Evolutionary conservation across 169 alveolate species (phyloP), one percentile per base, ranked within the genome.

Genomic region (Plasmodium chabaudi): DNA sequence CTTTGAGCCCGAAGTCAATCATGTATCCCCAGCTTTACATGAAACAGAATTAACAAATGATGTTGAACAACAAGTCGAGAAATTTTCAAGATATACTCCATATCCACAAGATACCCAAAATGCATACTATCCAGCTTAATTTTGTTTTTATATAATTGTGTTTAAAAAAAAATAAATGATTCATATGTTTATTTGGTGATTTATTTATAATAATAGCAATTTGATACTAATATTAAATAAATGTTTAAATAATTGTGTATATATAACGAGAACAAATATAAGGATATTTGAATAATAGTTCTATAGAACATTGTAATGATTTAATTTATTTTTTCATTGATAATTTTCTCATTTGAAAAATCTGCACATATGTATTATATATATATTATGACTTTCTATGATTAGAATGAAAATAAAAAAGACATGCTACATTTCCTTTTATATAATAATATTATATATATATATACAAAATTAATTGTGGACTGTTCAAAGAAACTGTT

Each of bases 1-100:
- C 65, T 96, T 96, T 87, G 98, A 96, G 87, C 98, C 98, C 9
- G 97, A 96, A 88, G 97, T 96, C 17, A 96, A 94, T 72, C 95
- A 93, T 65, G 97, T 96, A 13, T 96, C 98, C n/a, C 98, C 98
- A 21, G 95, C 98, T 9, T 93, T 96, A 63, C 95, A 96, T 63
- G 98, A 96, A 89, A 96, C 98, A 17, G 98, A 96, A 68, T 89
- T 96, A 70, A 96, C 98, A 47, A 96, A 96, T 88, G 98, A 96
- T 69, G 98, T 96, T 17, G 98, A 96, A 73, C 97, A 95, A 74
- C 98, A 96, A 84, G 98, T 96, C 15, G 98, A 96, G 84, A 96
- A 96, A 70, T 96, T 96, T 87, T 96, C 98, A 13, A 89, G 95
- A 46, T 91, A 92, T 49, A 94, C 96, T 12, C 96, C 96, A 27